Evolutionary conservation across 192 early-diverging fungal species (phyloP).

Genomic region (Coemansia javaensis): DNA sequence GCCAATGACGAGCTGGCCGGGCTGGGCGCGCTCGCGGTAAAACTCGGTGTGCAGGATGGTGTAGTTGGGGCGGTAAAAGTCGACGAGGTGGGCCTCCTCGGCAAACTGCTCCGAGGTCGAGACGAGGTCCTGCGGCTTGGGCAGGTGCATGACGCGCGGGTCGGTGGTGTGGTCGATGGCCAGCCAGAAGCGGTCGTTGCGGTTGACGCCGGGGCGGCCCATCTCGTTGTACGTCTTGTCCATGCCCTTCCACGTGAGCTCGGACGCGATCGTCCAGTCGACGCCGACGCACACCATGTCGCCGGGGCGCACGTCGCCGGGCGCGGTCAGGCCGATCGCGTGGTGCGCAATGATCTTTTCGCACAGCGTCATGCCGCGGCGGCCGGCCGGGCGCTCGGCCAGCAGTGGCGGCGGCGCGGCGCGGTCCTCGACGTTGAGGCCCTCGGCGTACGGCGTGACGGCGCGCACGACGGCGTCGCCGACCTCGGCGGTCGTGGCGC

Average conservation of each 20-base stretch:
- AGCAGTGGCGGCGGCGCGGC: constrained; percentile 43
- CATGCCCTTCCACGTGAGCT: constrained; percentile 83
- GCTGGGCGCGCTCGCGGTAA: constrained; percentile 77
- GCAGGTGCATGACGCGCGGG: constrained; percentile 65
- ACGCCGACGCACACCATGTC: constrained; percentile 78
- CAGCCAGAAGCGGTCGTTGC: constrained; percentile 79
- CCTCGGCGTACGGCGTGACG: constrained; percentile 59
- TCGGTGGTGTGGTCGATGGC: constrained; percentile 76
- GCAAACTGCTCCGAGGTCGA: constrained; percentile 61
- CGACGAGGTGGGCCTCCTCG: constrained; percentile 66
- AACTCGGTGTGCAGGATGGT: constrained; percentile 82
- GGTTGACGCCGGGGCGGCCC: constrained; percentile 69
- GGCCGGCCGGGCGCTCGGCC: constrained; percentile 48
- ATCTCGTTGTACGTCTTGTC: constrained; percentile 76
- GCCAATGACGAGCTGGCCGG: constrained; percentile 74
- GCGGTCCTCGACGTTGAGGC: constrained; percentile 52
- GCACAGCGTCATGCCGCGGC: constrained; percentile 67
- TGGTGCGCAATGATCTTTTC: constrained; percentile 76
- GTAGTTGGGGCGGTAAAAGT: constrained; percentile 72
- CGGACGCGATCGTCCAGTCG: constrained; percentile 78
- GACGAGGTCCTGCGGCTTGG: constrained; percentile 65
- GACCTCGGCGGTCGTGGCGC: constrained; percentile 78
- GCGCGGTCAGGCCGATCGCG: constrained; percentile 64
- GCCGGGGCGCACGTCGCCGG: constrained; percentile 66
- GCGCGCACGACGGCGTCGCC: constrained; percentile 86